Percentiles rank a stretch among this genome's conserved stretches.
Conservation (phyloP, 2,329 filamentous ascomycete genomes). For the Aphanoascus verrucosus region DNA sequence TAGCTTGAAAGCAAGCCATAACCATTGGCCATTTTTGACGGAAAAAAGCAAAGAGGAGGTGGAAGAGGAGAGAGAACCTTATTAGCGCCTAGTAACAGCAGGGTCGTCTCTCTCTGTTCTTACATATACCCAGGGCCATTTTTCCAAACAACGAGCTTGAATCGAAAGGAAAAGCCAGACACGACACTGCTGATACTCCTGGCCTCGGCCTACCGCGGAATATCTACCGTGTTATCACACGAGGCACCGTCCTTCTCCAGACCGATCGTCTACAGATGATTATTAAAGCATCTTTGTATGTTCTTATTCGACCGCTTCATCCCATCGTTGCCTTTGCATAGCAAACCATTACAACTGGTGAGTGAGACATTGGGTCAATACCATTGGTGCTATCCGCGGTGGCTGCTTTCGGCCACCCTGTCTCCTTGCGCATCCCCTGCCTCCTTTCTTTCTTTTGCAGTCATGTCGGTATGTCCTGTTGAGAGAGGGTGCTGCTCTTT, state of each 20-base stretch:
- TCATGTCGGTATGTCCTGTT: not conserved
- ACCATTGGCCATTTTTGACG: slow-evolving; percentile 6
- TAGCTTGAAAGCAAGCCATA: not conserved
- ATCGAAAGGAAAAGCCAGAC: slow-evolving; percentile 1
- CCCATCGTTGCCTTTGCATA: not conserved
- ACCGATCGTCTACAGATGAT: not conserved
- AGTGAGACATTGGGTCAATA: not conserved
- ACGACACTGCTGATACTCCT: not conserved
- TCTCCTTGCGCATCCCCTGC: not conserved
- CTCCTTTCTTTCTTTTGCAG: not conserved
- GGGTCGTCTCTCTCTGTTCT: slow-evolving; percentile 4
- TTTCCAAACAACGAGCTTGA: slow-evolving; percentile 4
- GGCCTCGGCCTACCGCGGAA: slow-evolving; percentile 3
- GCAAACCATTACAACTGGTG: not conserved
- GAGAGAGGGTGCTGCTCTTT: not conserved
- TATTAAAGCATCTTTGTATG: slow-evolving; percentile 1
- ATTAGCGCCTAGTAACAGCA: slow-evolving; percentile 10
- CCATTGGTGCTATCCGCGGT: not conserved
- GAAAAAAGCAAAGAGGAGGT: slow-evolving; percentile 1
- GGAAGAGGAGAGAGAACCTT: slow-evolving; percentile 10
- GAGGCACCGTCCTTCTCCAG: not conserved
- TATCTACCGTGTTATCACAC: not conserved
- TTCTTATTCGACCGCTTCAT: not conserved
- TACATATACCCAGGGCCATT: slow-evolving; percentile 5
- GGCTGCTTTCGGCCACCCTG: not conserved